Evolutionary conservation across 78 protist species (phyloP), one percentile per base, ranked within the genome.

Genomic region (Dictyostelium purpureum): DNA sequence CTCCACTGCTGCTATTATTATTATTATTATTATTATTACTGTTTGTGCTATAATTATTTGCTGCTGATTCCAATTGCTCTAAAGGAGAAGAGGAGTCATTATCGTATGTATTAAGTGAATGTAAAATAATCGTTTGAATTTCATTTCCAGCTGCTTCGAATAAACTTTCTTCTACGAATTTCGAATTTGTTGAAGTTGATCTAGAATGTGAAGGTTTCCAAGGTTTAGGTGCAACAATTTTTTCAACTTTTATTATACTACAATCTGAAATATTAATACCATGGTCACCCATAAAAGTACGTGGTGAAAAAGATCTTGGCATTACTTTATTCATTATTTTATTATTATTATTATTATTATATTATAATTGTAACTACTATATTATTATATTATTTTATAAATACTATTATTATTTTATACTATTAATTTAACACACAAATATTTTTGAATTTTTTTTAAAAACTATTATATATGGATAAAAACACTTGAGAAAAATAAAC

Each of bases 141-240:
- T 85, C 91, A 18, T 85, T 65, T 21, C 91, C 91, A 31, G 91
- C 91, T n/a, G 70, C 91, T 47, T 85, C 91, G n/a, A 85, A 85
- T 59, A 66, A 49, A 45, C 57, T 85, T 33, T 80, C 67, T 12
- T 77, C 83, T 37, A 77, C 83, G 38, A 77, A 77, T 56, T 56
- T 38, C 14, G 69, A 21, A 18, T 61, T 61, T 19, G 69, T 70
- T 66, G 82, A 73, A 31, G 54, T 40, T 57, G 77, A 45, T 42
- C 66, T 51, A 16, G 57, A 35, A 37, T 73, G 77, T 57, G 80
- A 47, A 43, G 91, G 77, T 61, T 85, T 85, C 91, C 91, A 85
- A 37, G 91, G 82, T 43, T 85, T 85, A 6, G 91, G 91, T 43
- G 91, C 91, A 1, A 85, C 51, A 33, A 85, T 73, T 4, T 65